Evolutionary conservation across 257 asterid genomes (phyloP).

Genomic region (Plantago elongata): DNA sequence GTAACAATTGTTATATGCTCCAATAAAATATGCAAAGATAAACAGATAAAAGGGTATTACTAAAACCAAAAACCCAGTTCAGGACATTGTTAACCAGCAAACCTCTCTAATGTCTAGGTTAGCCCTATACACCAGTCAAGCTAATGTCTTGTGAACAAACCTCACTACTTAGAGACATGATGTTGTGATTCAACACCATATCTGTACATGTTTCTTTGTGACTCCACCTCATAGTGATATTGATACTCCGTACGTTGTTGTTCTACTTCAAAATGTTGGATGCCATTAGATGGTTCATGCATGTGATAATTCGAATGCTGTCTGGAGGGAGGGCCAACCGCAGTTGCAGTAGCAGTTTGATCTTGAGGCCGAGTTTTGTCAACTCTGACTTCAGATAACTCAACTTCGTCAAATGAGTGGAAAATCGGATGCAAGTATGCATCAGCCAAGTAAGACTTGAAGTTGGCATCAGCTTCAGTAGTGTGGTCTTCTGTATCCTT

Average conservation of each 20-base stretch:
- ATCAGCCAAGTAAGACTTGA: slow-evolving; percentile 58
- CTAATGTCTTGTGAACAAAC: slow-evolving; percentile 7
- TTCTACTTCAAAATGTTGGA: slow-evolving; percentile 31
- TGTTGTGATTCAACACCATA: slow-evolving; percentile 32
- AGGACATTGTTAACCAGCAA: not conserved
- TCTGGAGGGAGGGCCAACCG: slow-evolving; percentile 28
- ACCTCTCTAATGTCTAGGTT: not conserved
- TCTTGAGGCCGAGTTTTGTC: slow-evolving; percentile 32
- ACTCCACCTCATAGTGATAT: slow-evolving; percentile 18
- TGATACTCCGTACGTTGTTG: slow-evolving; percentile 22
- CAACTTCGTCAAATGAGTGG: slow-evolving; percentile 60
- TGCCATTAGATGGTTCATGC: slow-evolving; percentile 20
- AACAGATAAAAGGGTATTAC: too few relatives aligned
- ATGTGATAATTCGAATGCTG: slow-evolving; percentile 17
- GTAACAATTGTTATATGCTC: too few relatives aligned
- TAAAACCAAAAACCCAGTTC: too few relatives aligned
- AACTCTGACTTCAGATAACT: slow-evolving; percentile 42
- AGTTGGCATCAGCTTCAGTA: slow-evolving; percentile 35
- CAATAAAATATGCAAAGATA: too few relatives aligned
- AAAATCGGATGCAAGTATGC: slow-evolving; percentile 92
- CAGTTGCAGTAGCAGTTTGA: slow-evolving; percentile 24
- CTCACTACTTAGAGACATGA: slow-evolving; percentile 29
- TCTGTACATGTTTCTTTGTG: slow-evolving; percentile 20
- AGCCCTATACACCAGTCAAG: not conserved
- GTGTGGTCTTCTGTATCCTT: slow-evolving; percentile 54